A percentile compares a stretch with the other conserved stretches of the same genome.
These are phyloP conservation scores for Aspergillus avenaceus DNA, from an alignment of 495 filamentous ascomycete genomes.

Conservation along the genomic window DNA sequence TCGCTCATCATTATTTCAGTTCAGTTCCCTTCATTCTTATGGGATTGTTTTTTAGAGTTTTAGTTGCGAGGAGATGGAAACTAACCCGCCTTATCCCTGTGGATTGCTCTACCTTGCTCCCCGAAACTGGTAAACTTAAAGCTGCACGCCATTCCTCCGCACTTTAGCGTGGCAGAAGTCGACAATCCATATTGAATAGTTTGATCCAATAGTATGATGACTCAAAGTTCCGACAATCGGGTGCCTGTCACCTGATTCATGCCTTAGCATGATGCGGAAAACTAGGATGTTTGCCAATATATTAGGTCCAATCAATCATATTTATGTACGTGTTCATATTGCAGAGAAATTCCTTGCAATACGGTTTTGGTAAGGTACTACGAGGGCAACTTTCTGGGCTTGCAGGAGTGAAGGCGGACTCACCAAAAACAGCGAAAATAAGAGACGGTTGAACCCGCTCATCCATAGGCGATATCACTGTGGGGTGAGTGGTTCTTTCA, in stretches of 20 bases:
- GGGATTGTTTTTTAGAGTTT: background rate
- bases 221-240: conserved; percentile 6
- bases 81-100: conserved; percentile 2
- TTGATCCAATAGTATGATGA: background rate
- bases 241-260: conserved; percentile 8
- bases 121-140: background rate
- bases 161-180: background rate
- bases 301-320: background rate
- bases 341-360: too few species aligned
- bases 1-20: background rate
- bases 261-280: background rate
- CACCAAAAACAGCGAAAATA: background rate
- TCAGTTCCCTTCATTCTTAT: background rate
- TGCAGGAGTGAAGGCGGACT: background rate
- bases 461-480: conserved; percentile 10
- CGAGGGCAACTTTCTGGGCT: background rate
- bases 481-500: conserved; percentile 8
- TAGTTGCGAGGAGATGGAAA: background rate
- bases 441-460: conserved; percentile 7
- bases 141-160: conserved; percentile 1
- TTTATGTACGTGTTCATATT: background rate
- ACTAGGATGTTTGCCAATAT: background rate
- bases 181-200: conserved; percentile 1
- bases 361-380: background rate
- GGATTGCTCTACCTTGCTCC: background rate